Base-by-base conservation (phyloP, 345 rosid genomes). In the Euphorbia pulcherrima region DNA sequence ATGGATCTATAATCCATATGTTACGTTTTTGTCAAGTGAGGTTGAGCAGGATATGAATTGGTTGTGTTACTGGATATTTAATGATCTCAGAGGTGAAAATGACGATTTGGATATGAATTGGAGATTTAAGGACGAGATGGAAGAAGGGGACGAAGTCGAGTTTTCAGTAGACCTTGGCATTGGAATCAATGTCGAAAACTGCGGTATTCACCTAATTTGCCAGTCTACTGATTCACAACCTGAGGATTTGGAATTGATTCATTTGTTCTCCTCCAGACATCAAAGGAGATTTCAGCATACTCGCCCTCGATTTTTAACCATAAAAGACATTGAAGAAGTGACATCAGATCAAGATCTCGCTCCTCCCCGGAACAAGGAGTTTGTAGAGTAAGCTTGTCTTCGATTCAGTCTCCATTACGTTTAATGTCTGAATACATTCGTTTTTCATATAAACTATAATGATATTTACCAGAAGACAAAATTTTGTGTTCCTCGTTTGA, bases 1-100 rank as follows among this genome's bases (percentile, higher is more conserved):
- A 13, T 67, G 71, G 71, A 12, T 10, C 28, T 72, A 72, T 37
- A 8, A 2, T 26, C 76, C 76, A 50, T 29, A 28, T 29, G 20
- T 29, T 6, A 57, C 20, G 39, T 57, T 57, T 33, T 29, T 57
- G 5, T 57, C 61, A 57, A 16, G 40, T 28, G 61, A 33, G 5
- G 7, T 65, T 4, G 29, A 39, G 60, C 9, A 72, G 39, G 41
- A 29, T 50, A 28, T 75, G 21, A 57, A 18, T 57, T 57, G 75
- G 78, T 50, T 75, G 0, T 50, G 41, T 61, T 60, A 46, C 17
- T 75, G 78, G 78, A 70, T 44, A 44, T 65, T 75, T 41, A 29
- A 29, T 17, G n/a, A 57, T 57, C 39, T 28, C 18, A 16, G 29
- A 16, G 20, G 7, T 0, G 61, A 29, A 28, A 28, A 0, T 5